Evolutionary conservation across 2,329 filamentous ascomycete species (phyloP).

Genomic region (Sphaerulina musiva): DNA sequence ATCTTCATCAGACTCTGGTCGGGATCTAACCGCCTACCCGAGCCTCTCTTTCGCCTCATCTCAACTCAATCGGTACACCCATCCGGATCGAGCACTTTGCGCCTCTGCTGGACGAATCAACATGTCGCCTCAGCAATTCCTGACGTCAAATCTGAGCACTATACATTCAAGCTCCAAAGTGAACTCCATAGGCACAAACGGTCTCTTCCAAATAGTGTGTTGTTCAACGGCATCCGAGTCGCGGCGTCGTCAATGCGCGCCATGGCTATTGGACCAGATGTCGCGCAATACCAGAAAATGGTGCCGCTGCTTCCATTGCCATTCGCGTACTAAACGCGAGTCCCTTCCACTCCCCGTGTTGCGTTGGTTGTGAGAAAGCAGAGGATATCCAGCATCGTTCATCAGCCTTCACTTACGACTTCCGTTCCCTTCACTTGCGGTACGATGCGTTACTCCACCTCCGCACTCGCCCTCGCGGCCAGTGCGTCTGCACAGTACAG

Average conservation of each 20-base stretch:
- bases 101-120: not conserved
- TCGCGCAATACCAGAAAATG: too few relatives aligned
- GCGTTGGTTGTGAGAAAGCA: too few relatives aligned
- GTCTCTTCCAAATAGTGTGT: not conserved
- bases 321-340: too few relatives aligned
- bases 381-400: too few relatives aligned
- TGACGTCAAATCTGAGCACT: not conserved
- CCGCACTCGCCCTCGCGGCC: conserved; percentile 9
- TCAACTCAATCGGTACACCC: not conserved
- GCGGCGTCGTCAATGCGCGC: too few relatives aligned
- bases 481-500: conserved; percentile 10
- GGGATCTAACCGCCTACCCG: not conserved
- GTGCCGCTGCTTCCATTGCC: not conserved
- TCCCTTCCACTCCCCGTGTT: too few relatives aligned
- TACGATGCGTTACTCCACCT: conserved; percentile 4
- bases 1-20: not conserved
- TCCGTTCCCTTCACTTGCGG: too few relatives aligned
- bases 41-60: not conserved
- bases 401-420: not conserved
- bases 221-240: not conserved
- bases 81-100: not conserved
- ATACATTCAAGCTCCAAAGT: not conserved
- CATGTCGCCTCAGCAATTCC: not conserved
- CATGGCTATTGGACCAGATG: too few relatives aligned
- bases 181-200: not conserved